These are phyloP conservation scores for Dendrothele bispora DNA, from an alignment of 768 basidiomycete species.

Conservation along the genomic window DNA sequence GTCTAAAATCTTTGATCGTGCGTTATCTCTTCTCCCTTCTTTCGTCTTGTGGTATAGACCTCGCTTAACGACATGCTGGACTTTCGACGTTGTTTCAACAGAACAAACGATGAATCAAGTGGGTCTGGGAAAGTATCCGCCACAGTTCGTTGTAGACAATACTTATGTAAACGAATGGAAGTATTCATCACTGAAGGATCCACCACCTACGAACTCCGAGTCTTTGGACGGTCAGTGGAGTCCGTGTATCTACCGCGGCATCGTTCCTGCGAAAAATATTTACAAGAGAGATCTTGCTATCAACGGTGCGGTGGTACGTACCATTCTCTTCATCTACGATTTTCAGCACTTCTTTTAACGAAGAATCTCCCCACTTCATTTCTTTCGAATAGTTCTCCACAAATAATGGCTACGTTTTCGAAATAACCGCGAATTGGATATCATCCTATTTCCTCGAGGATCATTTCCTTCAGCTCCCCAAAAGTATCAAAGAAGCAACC, in stretches of 20 bases:
- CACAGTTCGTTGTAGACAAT: constrained; percentile 2
- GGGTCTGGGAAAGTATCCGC: constrained; percentile 13
- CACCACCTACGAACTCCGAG: constrained; percentile 34
- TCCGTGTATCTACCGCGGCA: constrained; percentile 56
- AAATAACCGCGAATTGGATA: constrained; percentile 64
- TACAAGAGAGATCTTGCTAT: constrained; percentile 57
- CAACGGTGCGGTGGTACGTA: constrained; percentile 57
- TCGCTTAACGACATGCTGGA: neutral
- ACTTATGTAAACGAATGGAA: constrained; percentile 29
- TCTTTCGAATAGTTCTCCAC: constrained; percentile 48
- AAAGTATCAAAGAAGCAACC: constrained; percentile 44
- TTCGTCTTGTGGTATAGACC: neutral
- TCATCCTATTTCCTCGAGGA: constrained; percentile 62
- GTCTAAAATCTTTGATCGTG: constrained; percentile 36
- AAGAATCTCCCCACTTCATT: neutral
- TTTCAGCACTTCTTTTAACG: neutral
- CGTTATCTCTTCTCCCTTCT: neutral
- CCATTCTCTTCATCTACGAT: neutral
- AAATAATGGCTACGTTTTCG: constrained; percentile 53
- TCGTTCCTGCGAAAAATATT: constrained; percentile 64
- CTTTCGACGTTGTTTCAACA: constrained; percentile 4
- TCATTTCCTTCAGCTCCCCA: constrained; percentile 46
- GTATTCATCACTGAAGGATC: constrained; percentile 39
- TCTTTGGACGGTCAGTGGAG: constrained; percentile 35
- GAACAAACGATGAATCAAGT: constrained; percentile 26